phyloP scores from a whole-genome alignment of 129 eudicot species.

The Helianthus annuus region DNA sequence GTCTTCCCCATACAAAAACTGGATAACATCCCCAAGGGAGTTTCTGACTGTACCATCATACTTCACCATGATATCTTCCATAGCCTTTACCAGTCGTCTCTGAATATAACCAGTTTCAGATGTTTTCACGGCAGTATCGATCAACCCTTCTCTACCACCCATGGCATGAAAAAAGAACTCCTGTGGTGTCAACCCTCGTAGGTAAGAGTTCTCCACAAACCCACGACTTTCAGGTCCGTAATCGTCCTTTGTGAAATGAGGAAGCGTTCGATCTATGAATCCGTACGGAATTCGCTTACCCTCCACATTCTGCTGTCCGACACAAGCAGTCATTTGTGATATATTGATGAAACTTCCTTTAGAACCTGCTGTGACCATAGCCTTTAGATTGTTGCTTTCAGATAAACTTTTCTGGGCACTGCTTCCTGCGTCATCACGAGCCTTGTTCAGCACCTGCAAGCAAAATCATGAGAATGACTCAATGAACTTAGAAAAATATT shows the following conservation, averaged over 20 bases:
- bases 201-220: conserved; percentile 93
- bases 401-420: conserved; percentile 94
- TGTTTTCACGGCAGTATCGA: conserved; percentile 96
- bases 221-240: conserved; percentile 99
- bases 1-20: conserved; percentile 98
- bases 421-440: conserved; percentile 99
- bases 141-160: conserved; percentile 99
- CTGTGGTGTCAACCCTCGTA: conserved; percentile 92
- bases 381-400: conserved; percentile 95
- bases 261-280: conserved; percentile 82
- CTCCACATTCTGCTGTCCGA: conserved; percentile 99
- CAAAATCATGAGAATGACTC: conserved; percentile 8
- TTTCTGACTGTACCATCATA: conserved; percentile 96
- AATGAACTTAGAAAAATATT: conserved; percentile 5
- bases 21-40: conserved; percentile 94
- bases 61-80: conserved; percentile 99
- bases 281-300: conserved; percentile 97
- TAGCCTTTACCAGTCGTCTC: conserved; percentile 89
- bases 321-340: conserved; percentile 99
- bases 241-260: conserved; percentile 95
- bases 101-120: conserved; percentile 98
- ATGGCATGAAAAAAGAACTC: conserved; percentile 97
- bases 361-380: conserved; percentile 98
- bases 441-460: conserved; percentile 87
- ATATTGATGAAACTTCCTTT: conserved; percentile 98